Base-by-base conservation (phyloP, 106 monocot genomes). In the Dactylorhiza incarnata region DNA sequence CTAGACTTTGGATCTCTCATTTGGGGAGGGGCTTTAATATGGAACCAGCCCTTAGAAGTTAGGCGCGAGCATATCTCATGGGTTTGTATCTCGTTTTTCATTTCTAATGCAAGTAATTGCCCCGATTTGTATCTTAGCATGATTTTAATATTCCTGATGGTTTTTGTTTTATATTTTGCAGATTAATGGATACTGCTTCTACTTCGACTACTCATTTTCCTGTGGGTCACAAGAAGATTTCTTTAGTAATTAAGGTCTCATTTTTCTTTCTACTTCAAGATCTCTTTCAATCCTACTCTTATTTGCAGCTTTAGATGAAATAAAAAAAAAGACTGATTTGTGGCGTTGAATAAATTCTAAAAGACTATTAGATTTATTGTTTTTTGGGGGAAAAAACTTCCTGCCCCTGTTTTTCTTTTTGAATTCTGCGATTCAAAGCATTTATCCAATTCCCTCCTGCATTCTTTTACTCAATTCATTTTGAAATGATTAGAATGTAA, bases 191-290 rank as follows among this genome's bases (percentile, higher is more conserved):
- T 69, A 71, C 46, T 11, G 71, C 52, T 24, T 71, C 71, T 13
- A 45, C 43, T 22, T 78, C 78, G 48, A 71, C 17, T 46, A 54
- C 43, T 71, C 54, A 37, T 55, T 71, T 78, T 66, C 78, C 78
- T 78, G 78, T 70, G 23, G 25, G 12, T 13, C 45, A 71, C 43
- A 78, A 70, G 71, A 78, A 29, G 44, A 4, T 54, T 22, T 78
- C 70, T 45, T 12, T 68, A 53, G 70, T 71, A 50, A 70, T 78
- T 44, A 78, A 71, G 78, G 69, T 78, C 19, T 69, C 3, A 7
- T 54, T 54, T 55, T 43, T 54, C 55, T 55, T 29, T 71, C 53
- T 77, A 17, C 16, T 16, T 69, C 45, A 16, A 15, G 5, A 45
- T 46, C 45, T 45, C n/a, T 45, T 69, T 69, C 69, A 17, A 69